Evolutionary conservation across 2,329 filamentous ascomycete species (phyloP), one percentile per base, ranked within the genome.

Genomic region (Aspergillus sp.): DNA sequence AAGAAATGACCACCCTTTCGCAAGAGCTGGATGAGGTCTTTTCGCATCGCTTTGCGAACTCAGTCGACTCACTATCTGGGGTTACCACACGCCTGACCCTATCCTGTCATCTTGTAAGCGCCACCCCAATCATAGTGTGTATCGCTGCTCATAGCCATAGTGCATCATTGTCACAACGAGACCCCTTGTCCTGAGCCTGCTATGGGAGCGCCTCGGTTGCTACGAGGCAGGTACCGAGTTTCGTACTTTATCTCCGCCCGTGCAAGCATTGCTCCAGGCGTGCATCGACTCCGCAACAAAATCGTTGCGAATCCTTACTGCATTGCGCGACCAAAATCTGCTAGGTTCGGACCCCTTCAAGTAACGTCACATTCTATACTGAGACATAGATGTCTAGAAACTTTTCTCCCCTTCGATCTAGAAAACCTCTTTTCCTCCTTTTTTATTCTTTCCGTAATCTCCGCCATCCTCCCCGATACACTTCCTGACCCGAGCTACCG

Each of bases 401-500:
- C 62, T 0, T 70, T 81, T 63, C 69, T 75, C 65, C 80, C 79
- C 15, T 71, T 71, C 52, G 76, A 68, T 30, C 64, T 67, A 0
- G 65, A 67, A 44, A 67, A 62, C 52, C 64, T 67, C 2, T 67
- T 67, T n/a, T 65, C 69, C 51, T 70, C 71, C 59, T 79, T 78
- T 56, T 74, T 76, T 19, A 66, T 70, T 54, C 69, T 77, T 4
- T 77, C 77, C 38, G 70, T 65, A 5, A 61, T 65, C 10, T 60
- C 64, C 38, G 73, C 71, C 15, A 81, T 73, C 48, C 79, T 81
- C 48, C 76, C 71, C 6, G 81, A 72, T 10, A 74, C 74, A 11
- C 75, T 75, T 62, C 80, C 79, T 1, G 80, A 67, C 77, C 42
- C 80, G 67, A 19, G 77, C 78, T 60, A 82, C 76, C 56, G 77